Evolutionary conservation across 306 rosid genomes (phyloP).

Genomic region (Quercus variabilis): DNA sequence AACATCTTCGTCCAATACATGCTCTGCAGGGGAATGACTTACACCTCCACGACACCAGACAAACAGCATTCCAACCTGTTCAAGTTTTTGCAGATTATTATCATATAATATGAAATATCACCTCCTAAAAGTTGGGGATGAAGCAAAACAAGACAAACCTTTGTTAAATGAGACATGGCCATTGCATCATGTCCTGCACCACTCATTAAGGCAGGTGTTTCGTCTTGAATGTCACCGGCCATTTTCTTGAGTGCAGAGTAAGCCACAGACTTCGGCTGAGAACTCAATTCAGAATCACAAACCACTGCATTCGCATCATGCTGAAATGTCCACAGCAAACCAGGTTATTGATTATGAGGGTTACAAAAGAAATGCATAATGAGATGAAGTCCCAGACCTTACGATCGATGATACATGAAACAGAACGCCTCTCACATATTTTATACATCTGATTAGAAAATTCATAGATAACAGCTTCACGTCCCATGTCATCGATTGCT

Average conservation of each 20-base stretch:
- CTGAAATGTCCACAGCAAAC: conserved; percentile 33
- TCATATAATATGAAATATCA: neutral
- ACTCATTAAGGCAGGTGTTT: conserved; percentile 78
- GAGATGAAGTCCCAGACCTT: conserved; percentile 48
- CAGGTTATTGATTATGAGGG: neutral
- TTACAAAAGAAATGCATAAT: neutral
- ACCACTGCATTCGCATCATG: conserved; percentile 91
- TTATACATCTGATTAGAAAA: too few relatives aligned
- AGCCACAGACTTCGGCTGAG: conserved; percentile 70
- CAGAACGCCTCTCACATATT: conserved; percentile 46
- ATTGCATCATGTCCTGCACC: conserved; percentile 98
- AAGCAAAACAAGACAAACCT: conserved; percentile 40
- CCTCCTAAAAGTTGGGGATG: neutral
- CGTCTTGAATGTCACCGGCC: conserved; percentile 64
- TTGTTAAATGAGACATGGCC: conserved; percentile 89
- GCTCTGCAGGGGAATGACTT: conserved; percentile 90
- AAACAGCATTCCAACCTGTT: conserved; percentile 87
- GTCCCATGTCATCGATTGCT: too few relatives aligned
- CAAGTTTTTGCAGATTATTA: conserved; percentile 18
- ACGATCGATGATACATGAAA: conserved; percentile 76
- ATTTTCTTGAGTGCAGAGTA: conserved; percentile 59
- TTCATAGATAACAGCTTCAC: too few relatives aligned
- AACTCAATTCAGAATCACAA: conserved; percentile 71
- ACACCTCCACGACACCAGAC: conserved; percentile 92
- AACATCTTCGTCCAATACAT: conserved; percentile 72